Evolutionary conservation across 306 rosid species (phyloP).

Genomic region (Citrullus amarus): DNA sequence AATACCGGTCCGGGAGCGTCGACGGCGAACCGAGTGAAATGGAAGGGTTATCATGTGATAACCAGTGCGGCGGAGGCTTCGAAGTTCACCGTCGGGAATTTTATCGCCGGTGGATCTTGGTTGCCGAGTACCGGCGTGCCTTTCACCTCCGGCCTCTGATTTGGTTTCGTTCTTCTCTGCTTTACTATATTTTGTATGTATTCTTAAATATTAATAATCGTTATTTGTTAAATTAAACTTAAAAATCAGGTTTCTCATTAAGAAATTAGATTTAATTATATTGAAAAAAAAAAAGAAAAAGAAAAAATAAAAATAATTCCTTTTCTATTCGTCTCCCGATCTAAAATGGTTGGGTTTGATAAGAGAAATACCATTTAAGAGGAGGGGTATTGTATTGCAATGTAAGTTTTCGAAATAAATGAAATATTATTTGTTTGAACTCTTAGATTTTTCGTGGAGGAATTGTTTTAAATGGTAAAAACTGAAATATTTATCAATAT

Average conservation of each 20-base stretch:
- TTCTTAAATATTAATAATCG: background rate
- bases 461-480: too few species aligned
- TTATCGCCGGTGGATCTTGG: conserved; percentile 55
- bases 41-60: conserved; percentile 61
- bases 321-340: background rate
- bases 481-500: too few species aligned
- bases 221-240: background rate
- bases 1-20: conserved; percentile 61
- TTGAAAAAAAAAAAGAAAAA: too few species aligned
- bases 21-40: conserved; percentile 38
- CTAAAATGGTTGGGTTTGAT: background rate
- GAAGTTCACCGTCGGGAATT: conserved; percentile 47
- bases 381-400: background rate
- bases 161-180: background rate
- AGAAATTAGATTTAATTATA: background rate
- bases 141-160: conserved; percentile 42
- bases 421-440: background rate
- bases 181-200: background rate
- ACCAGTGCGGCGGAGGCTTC: conserved; percentile 54
- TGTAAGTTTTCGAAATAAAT: background rate
- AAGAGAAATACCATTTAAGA: background rate
- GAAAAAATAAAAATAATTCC: too few species aligned
- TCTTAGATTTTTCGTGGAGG: too few species aligned
- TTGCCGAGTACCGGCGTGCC: conserved; percentile 50
- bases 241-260: background rate